Evolutionary conservation across 2,329 filamentous ascomycete species (phyloP).

Genomic region (Calonectria henricotiae): DNA sequence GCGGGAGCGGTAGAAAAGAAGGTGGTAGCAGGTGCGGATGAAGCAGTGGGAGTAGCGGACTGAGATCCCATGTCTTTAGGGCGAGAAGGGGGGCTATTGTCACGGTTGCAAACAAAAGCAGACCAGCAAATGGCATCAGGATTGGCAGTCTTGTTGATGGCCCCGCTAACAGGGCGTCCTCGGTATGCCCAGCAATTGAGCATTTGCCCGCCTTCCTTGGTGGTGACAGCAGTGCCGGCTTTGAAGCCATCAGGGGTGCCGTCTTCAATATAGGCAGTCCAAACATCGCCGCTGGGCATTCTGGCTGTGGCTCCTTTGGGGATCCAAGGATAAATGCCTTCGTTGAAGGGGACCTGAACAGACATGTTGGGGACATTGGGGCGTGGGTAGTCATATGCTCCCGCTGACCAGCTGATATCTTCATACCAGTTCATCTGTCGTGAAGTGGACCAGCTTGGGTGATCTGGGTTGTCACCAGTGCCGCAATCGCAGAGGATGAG

Average conservation of each 20-base stretch:
- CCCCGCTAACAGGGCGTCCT: slow-evolving; percentile 59
- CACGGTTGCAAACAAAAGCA: slow-evolving; percentile 62
- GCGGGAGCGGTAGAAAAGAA: slow-evolving; percentile 54
- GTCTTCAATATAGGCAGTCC: slow-evolving; percentile 63
- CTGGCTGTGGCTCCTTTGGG: slow-evolving; percentile 58
- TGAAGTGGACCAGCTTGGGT: slow-evolving; percentile 62
- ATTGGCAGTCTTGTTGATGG: slow-evolving; percentile 60
- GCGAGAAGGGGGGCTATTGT: slow-evolving; percentile 55
- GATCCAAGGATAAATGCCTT: slow-evolving; percentile 61
- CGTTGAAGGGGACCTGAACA: slow-evolving; percentile 59
- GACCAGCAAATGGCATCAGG: slow-evolving; percentile 60
- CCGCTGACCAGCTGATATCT: slow-evolving; percentile 58
- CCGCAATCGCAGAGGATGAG: slow-evolving; percentile 63
- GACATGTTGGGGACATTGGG: slow-evolving; percentile 59
- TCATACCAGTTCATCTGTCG: slow-evolving; percentile 65
- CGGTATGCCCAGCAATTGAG: slow-evolving; percentile 63
- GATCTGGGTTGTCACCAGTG: slow-evolving; percentile 61
- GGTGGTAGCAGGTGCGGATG: slow-evolving; percentile 56
- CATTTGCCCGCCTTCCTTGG: slow-evolving; percentile 59
- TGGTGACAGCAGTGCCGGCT: slow-evolving; percentile 61
- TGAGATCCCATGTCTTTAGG: slow-evolving; percentile 58
- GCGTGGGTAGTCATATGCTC: slow-evolving; percentile 54
- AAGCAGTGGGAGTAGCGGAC: slow-evolving; percentile 56
- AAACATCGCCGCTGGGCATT: slow-evolving; percentile 60
- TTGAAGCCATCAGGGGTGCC: slow-evolving; percentile 61